Conservation (phyloP, 345 rosid species). For the Bruguiera gymnorhiza region DNA sequence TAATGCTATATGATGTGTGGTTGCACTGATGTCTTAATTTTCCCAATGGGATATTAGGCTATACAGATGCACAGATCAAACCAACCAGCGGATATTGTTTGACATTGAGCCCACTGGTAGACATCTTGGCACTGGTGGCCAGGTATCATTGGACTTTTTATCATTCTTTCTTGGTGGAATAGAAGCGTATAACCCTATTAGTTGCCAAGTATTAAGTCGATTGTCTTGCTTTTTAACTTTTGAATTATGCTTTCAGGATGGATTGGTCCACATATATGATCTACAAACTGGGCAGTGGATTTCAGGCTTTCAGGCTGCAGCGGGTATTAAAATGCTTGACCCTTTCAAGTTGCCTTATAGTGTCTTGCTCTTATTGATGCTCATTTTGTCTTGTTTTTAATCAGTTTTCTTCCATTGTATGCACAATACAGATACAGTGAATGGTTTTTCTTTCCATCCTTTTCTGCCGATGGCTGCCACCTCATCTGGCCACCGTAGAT, state of each 20-base stretch:
- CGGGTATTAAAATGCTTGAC: slow-evolving; percentile 42
- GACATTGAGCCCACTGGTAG: slow-evolving; percentile 79
- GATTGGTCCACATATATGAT: slow-evolving; percentile 89
- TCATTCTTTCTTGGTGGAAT: background rate
- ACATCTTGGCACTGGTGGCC: slow-evolving; percentile 91
- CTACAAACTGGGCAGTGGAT: slow-evolving; percentile 86
- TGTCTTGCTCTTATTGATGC: background rate
- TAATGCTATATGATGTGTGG: background rate
- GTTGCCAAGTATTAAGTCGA: background rate
- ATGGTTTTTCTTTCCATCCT: slow-evolving; percentile 86
- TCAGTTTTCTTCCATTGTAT: slow-evolving; percentile 6
- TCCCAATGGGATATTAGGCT: slow-evolving; percentile 40
- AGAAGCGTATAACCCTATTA: background rate
- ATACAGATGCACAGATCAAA: slow-evolving; percentile 74
- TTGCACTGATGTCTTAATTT: too few relatives aligned
- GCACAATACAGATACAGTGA: slow-evolving; percentile 63
- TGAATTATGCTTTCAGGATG: slow-evolving; percentile 52
- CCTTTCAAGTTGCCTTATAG: background rate
- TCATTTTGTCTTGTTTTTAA: slow-evolving; percentile 7
- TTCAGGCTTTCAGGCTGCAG: slow-evolving; percentile 85
- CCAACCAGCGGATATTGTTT: slow-evolving; percentile 88
- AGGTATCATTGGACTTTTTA: slow-evolving; percentile 44
- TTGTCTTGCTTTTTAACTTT: background rate
- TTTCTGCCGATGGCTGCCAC: slow-evolving; percentile 88
- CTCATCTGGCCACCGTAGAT: slow-evolving; percentile 91